Conservation (phyloP, 2,329 filamentous ascomycete species). For the Ustilaginoidea virens region DNA sequence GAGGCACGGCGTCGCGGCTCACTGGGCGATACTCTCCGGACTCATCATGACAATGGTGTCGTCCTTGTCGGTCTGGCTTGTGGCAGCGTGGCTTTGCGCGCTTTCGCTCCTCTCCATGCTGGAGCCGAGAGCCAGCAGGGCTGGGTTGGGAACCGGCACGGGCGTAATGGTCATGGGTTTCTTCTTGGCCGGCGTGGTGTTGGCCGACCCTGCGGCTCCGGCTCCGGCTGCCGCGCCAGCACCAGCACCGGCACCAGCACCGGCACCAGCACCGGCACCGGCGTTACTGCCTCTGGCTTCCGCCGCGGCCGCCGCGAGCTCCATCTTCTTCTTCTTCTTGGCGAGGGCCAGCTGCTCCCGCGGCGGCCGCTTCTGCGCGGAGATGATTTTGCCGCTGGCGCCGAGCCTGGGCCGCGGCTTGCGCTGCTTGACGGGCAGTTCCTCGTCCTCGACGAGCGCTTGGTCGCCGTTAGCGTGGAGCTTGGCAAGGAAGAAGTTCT, state of each 20-base stretch:
- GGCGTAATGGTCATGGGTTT: constrained; percentile 24
- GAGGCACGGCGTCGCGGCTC: neutral
- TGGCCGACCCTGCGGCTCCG: constrained; percentile 14
- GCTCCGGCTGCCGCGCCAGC: constrained; percentile 16
- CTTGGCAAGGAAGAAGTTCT: constrained; percentile 83
- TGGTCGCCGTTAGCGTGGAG: constrained; percentile 68
- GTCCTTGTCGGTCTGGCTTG: constrained; percentile 53
- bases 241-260: no score
- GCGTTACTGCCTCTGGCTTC: constrained; percentile 26
- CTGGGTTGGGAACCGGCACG: constrained; percentile 21
- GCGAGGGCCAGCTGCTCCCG: constrained; percentile 71
- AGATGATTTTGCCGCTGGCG: constrained; percentile 72
- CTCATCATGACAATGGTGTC: constrained; percentile 67
- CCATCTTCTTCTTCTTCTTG: constrained; percentile 76
- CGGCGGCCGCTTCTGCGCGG: constrained; percentile 66
- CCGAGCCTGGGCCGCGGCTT: constrained; percentile 50
- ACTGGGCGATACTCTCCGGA: constrained; percentile 56
- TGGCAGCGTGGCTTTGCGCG: constrained; percentile 39
- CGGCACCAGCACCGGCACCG: no score
- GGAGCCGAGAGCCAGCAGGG: constrained; percentile 23
- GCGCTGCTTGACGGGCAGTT: constrained; percentile 84
- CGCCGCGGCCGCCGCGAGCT: constrained; percentile 34
- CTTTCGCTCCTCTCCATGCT: constrained; percentile 44
- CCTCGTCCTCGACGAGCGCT: constrained; percentile 83
- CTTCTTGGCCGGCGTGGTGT: constrained; percentile 36